Percentiles rank a stretch among this genome's conserved stretches.
phyloP scores from a whole-genome alignment of 164 flowering plant genomes.

The Berberis vulgaris region DNA sequence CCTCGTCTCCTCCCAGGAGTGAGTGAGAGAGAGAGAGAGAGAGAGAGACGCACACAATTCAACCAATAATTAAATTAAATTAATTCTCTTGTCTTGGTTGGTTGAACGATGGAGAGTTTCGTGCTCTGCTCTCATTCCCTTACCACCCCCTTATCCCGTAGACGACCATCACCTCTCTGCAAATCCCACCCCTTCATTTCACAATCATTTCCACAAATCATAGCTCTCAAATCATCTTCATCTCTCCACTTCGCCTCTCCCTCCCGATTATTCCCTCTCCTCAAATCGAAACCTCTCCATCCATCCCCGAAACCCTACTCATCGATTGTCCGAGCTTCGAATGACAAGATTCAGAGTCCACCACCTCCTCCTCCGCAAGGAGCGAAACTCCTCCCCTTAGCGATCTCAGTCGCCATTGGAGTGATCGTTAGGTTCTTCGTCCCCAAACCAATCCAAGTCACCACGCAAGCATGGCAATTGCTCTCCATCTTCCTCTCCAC shows the following conservation, averaged over 20 bases:
- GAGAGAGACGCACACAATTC: too few relatives aligned
- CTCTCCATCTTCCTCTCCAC: conserved; percentile 82
- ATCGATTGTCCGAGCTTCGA: conserved; percentile 4
- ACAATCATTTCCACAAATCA: neutral
- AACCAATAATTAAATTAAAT: too few relatives aligned
- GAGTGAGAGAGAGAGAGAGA: too few relatives aligned
- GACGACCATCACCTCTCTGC: conserved; percentile 8
- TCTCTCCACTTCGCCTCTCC: conserved; percentile 9
- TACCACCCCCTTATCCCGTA: conserved; percentile 17
- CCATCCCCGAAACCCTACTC: conserved; percentile 4
- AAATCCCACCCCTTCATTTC: conserved; percentile 20
- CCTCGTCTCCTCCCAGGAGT: too few relatives aligned
- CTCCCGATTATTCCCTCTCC: neutral
- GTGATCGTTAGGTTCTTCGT: conserved; percentile 43
- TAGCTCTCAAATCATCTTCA: conserved; percentile 12
- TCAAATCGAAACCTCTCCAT: conserved; percentile 8
- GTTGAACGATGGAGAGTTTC: conserved; percentile 18
- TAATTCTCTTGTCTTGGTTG: too few relatives aligned
- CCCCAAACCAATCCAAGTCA: conserved; percentile 55
- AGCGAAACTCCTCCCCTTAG: conserved; percentile 49
- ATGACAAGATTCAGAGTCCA: neutral
- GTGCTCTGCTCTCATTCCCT: conserved; percentile 28
- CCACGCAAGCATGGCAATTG: conserved; percentile 76
- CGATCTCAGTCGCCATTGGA: conserved; percentile 58
- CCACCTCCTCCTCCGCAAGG: conserved; percentile 22